Evolutionary conservation across 2,329 filamentous ascomycete genomes (phyloP), one percentile per base, ranked within the genome.

Genomic region (Neonectria coccinea): DNA sequence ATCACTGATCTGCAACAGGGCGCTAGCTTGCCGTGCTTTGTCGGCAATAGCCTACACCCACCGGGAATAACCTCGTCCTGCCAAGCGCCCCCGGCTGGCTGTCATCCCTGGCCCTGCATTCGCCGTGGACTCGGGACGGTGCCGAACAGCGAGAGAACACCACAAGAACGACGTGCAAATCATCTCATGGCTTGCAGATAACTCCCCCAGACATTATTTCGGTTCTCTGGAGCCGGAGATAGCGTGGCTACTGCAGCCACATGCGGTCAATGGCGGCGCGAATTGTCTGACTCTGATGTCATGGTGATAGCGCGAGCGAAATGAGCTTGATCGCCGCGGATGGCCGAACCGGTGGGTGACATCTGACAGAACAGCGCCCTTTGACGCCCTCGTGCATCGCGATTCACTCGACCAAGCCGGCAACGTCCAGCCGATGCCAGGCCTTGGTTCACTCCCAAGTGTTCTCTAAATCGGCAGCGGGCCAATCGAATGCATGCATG

Each of bases 271-370:
- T 27, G 53, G 50, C 69, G 69, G 67, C 65, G 67, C 50, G 59
- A 58, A 53, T 54, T 66, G 50, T 51, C 59, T 70, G 65, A 68
- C 61, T 52, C 64, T 68, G 70, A 70, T 71, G 67, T 71, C 58
- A 71, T 70, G 58, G 41, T 59, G 53, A 56, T 59, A 61, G 39
- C n/a, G 48, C 47, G 51, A 50, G 51, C 41, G 56, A 56, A 57
- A 62, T 39, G 65, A 67, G 65, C 67, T 68, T 64, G 61, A 68
- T 56, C 60, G 60, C 51, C 57, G 57, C 53, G 42, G 39, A 39
- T 29, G 53, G 52, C 56, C 58, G 64, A 68, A 62, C 56, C 60
- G 59, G 58, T 45, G 63, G 63, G 52, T 59, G 55, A 20, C 59
- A 66, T 60, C 52, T 65, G 48, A 45, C 51, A 58, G 5, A n/a